Conservation (phyloP, 1,139 yeast genomes). For the Yamadazyma mexicana region DNA sequence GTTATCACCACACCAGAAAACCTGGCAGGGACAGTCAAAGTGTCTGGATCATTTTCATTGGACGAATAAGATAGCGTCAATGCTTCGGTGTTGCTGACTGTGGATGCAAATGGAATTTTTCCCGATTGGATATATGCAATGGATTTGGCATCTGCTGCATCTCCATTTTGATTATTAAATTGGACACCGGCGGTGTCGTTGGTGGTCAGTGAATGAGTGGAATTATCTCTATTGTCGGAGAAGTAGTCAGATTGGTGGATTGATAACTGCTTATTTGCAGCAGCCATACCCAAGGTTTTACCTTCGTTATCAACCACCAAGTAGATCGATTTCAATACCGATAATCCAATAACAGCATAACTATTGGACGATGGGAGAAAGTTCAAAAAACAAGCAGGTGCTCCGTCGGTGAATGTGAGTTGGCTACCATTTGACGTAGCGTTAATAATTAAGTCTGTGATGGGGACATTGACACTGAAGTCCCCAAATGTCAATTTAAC, state of each 20-base stretch:
- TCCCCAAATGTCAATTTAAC: slow-evolving; percentile 57
- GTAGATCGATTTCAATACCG: slow-evolving; percentile 57
- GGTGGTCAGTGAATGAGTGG: no score
- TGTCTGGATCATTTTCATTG: slow-evolving; percentile 14
- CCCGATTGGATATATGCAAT: slow-evolving; percentile 31
- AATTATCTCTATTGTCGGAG: neutral
- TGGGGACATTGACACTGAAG: slow-evolving; percentile 52
- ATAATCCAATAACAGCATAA: slow-evolving; percentile 58
- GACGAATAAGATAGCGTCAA: slow-evolving; percentile 22
- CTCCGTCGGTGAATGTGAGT: slow-evolving; percentile 54
- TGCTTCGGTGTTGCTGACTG: slow-evolving; percentile 14
- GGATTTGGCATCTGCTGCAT: slow-evolving; percentile 12
- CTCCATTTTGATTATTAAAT: neutral
- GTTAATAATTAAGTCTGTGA: slow-evolving; percentile 48
- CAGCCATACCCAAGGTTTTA: slow-evolving; percentile 51
- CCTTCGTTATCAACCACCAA: slow-evolving; percentile 70
- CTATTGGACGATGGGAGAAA: slow-evolving; percentile 57
- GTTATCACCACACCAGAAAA: slow-evolving; percentile 33
- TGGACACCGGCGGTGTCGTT: no score
- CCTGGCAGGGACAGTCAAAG: slow-evolving; percentile 33
- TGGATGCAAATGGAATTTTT: slow-evolving; percentile 40
- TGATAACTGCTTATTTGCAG: slow-evolving; percentile 18
- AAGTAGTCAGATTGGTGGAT: slow-evolving; percentile 13
- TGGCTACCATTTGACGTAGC: slow-evolving; percentile 30
- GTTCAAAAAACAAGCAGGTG: slow-evolving; percentile 59